Evolutionary conservation across 2,329 filamentous ascomycete species (phyloP), one percentile per base, ranked within the genome.

Genomic region (Epichloe sylvatica): DNA sequence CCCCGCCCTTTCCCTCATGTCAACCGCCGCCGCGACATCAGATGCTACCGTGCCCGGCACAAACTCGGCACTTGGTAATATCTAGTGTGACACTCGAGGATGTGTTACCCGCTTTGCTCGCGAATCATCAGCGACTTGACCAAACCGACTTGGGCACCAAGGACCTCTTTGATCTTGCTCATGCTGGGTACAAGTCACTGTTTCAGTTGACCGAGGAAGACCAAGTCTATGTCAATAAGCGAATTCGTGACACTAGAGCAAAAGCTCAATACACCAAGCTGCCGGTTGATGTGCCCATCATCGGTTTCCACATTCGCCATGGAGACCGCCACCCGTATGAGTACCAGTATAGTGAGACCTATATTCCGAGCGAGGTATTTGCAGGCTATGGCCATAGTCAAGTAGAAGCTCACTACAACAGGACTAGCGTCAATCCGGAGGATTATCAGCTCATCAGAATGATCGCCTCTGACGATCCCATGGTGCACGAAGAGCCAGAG

Each of bases 381-480:
- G 68, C 74, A 33, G 72, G 80, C 51, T 74, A 70, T n/a, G 81
- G 78, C 1, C 67, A 70, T 36, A 70, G 74, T 11, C 66, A 83
- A 23, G 68, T 83, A 5, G 71, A 77, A 7, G 62, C 68, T 8
- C 65, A 67, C 34, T 70, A 73, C 61, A 76, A 72, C 57, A 64
- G 58, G 17, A 67, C 68, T 6, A 65, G 58, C 23, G 66, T 68
- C 3, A 63, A 58, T 4, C 64, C 66, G 9, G 63, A 70, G 33
- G 51, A 58, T 13, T 56, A 64, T 12, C 66, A 66, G 21, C 69
- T 71, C 23, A 64, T 86, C 38, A 64, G 77, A 5, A 62, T 94
- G 1, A 62, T 94, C 25, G 86, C 87, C 5, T 90, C 86, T 0
- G 88, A 94, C 61, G 87, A 94, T 60, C 86, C 87, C 0, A 78